Base-by-base conservation (phyloP, 805 yeast species). In the Henningerozyma blattae region DNA sequence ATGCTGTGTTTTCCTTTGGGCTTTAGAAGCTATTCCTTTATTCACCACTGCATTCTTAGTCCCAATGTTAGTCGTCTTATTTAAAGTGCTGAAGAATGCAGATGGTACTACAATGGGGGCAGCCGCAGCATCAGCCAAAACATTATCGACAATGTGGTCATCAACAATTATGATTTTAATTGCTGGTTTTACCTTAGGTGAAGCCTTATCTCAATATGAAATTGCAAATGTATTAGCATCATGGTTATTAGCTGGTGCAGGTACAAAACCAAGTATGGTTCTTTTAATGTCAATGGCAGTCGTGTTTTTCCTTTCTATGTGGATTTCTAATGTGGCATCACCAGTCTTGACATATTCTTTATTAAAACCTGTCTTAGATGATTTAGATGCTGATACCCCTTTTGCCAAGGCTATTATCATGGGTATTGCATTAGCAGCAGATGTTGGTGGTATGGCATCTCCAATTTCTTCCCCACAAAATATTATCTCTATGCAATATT, bases 381-480 rank as follows among this genome's bases (percentile, higher is more conserved):
- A 89, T 2, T 59, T 86, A 29, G 83, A 87, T 12, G 71, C 76
- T 15, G 75, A 73, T 20, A 73, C 86, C n/a, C 77, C 79, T 12
- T 82, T 86, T 48, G 83, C 85, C 4, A 77, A 83, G 52, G 85
- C 94, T 0, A 65, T 89, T 43, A 77, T 89, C 32, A 63, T 89
- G 35, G 96, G 95, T 35, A 81, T 89, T 43, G 96, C 97, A 0
- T 64, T 89, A 33, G 82, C 96, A 3, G 83, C 94, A 18, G 83
- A 89, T 53, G 66, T 89, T 36, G 96, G 94, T 17, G 97, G 97
- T 50, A 85, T 87, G 93, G 78, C 94, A 0, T 84, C 95, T 15
- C 97, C 97, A 8, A 89, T 89, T 48, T 84, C 96, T 1, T 84
- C 95, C 2, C 97, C 97, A 2, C 97, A 89, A 56, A 89, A 89